Percentiles rank a stretch among this genome's conserved stretches.
These are phyloP conservation scores for Catharanthus roseus DNA, from an alignment of 257 asterid species.

Conservation along the genomic window DNA sequence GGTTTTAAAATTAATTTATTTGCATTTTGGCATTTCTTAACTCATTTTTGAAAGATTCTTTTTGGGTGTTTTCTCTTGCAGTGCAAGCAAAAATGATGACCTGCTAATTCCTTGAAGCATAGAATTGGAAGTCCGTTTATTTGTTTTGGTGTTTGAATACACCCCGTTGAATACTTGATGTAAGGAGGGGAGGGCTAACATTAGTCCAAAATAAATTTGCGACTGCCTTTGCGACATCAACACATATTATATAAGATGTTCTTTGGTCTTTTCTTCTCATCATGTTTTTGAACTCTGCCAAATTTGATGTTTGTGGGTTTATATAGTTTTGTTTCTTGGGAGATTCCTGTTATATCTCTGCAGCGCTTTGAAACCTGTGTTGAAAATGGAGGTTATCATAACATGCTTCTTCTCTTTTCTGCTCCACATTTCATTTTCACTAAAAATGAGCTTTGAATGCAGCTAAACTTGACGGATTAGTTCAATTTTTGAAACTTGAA, in stretches of 20 bases:
- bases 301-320: neutral
- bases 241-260: no score
- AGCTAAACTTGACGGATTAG: no score
- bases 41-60: neutral
- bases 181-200: neutral
- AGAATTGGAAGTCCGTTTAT: neutral
- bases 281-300: neutral
- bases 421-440: no score
- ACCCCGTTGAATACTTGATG: slow-evolving; percentile 2
- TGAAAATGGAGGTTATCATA: no score
- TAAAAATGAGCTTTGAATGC: no score
- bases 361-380: neutral
- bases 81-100: neutral
- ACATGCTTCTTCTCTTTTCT: neutral
- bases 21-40: neutral
- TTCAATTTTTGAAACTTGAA: no score
- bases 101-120: slow-evolving; percentile 2
- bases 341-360: neutral
- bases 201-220: slow-evolving; percentile 7
- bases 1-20: neutral
- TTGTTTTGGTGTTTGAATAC: neutral
- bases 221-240: neutral
- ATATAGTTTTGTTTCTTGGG: neutral
- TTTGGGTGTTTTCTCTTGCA: neutral
- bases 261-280: neutral